Evolutionary conservation across 2,329 filamentous ascomycete species (phyloP), one percentile per base, ranked within the genome.

Genomic region (Fusarium citri): DNA sequence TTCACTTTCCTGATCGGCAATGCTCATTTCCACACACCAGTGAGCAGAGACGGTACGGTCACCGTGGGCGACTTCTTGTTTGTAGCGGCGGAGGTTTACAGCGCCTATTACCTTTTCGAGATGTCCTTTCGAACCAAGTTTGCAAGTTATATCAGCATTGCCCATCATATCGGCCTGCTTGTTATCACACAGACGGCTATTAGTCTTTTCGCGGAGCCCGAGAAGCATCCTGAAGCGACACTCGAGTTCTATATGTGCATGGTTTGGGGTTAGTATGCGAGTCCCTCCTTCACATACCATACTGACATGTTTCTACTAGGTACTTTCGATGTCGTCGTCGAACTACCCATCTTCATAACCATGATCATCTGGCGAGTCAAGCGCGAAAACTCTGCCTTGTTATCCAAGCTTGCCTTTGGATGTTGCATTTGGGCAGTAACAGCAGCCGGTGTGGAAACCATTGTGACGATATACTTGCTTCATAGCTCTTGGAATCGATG

Each of bases 171-270:
- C 2, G 61, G 61, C 3, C 5, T 64, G 0, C 59, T 64, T 18
- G 9, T 58, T 1, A 58, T 64, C 5, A 49, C 50, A 0, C 61
- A 64, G 14, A 64, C 59, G 7, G 61, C 61, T 0, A 23, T 64
- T 11, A 41, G 59, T 14, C 61, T 64, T 22, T 64, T 64, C 4
- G 61, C 61, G 4, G 14, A 64, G 2, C 40, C 34, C 2, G 6
- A 46, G 9, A 64, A 58, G 16, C 51, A 64, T 8, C 50, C 14
- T 7, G 59, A 64, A 25, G 61, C 61, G 8, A 58, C 61, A 2
- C 6, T 58, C 0, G 61, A 64, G n/a, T 64, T 64, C 20, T 64
- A 58, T n/a, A 64, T 64, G 61, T 64, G 61, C 37, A 64, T 64
- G 61, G 51, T 64, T 30, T 64, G 61, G 61, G 61, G 61, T 64